Evolutionary conservation across 108 stramenopile species (phyloP), one percentile per base, ranked within the genome.

Genomic region (Nannochloropsis oceanica): DNA sequence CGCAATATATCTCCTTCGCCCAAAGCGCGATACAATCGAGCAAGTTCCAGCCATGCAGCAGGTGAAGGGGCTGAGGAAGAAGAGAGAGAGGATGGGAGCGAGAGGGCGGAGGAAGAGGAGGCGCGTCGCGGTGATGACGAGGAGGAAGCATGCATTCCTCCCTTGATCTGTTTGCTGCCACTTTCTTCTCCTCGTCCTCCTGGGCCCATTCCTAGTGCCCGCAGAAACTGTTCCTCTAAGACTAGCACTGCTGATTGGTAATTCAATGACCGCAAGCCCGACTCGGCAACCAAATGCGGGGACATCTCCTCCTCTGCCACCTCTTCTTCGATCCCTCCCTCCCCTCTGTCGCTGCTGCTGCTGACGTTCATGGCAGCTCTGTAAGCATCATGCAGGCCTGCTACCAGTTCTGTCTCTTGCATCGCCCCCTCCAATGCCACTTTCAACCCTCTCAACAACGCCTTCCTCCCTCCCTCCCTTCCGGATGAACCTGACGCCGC

Each of bases 1-100:
- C 86, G 27, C 13, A 91, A 84, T 0, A 90, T 86, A 27, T 91
- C 89, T 25, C 89, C 85, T 44, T 91, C 90, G 25, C 88, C 90
- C 12, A 90, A 44, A 10, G 81, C 85, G 2, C 84, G 85, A 43
- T 91, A 91, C 43, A 91, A 83, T 42, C 88, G 84, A 12, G 87
- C 84, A 24, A 91, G 86, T 83, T 91, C 87, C 24, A 91, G 83
- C 90, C 90, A 91, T 12, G 81, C 26, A 79, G 73, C 85, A 80
- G 80, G 20, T 8, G 26, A 26, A 25, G 26, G 22, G 18, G 13
- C 25, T 18, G 24, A 83, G 34, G 34, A 34, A 34, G 34, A 34
- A 34, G 34, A 5, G 34, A 34, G 34, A 5, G 34, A 34, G 34
- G 34, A 34, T 34, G 34, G 34, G 34, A 34, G 34, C 34, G 34